Evolutionary conservation across 257 asterid genomes (phyloP), one percentile per base, ranked within the genome.

Genomic region (Solanum paucissectum): DNA sequence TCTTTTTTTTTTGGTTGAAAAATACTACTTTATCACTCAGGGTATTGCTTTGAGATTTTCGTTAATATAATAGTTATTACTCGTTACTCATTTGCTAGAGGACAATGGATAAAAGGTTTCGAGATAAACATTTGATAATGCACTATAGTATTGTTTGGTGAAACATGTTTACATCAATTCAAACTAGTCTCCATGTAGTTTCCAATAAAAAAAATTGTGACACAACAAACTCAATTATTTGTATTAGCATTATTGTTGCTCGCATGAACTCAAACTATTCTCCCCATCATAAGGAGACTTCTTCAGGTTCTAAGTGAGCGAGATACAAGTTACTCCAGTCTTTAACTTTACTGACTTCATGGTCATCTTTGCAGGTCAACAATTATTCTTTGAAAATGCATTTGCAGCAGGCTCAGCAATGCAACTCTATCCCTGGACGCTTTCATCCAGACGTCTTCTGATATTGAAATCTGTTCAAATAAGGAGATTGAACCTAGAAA

Each of bases 301-400:
- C 40, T 29, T 49, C 32, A 29, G 44, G 11, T 44, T 74, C 52
- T 21, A 74, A 74, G 52, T 37, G 32, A 37, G 52, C 33, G 12
- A 38, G 83, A 69, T 58, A 66, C 11, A 37, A 69, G 84, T 75
- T 60, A 60, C 79, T 62, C 16, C 16, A 20, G 55, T 64, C 5
- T 23, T 23, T 58, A 33, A 69, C 36, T 36, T 72, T 34, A 20
- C 20, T 76, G 85, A 82, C 87, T 89, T 72, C 11, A 58, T 42
- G 32, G 32, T 20, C 83, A 32, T 86, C 84, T 27, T 83, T 92
- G 92, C 93, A 93, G 98, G 91, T 94, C 90, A 94, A 90, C 87
- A 94, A 94, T 92, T 95, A 95, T 87, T 95, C 96, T 11, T 90
- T 95, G 93, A 88, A 87, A 21, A 83, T 94, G 95, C 95, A 92